Conservation (phyloP, 2,329 filamentous ascomycete genomes). For the Zymoseptoria tritici region DNA sequence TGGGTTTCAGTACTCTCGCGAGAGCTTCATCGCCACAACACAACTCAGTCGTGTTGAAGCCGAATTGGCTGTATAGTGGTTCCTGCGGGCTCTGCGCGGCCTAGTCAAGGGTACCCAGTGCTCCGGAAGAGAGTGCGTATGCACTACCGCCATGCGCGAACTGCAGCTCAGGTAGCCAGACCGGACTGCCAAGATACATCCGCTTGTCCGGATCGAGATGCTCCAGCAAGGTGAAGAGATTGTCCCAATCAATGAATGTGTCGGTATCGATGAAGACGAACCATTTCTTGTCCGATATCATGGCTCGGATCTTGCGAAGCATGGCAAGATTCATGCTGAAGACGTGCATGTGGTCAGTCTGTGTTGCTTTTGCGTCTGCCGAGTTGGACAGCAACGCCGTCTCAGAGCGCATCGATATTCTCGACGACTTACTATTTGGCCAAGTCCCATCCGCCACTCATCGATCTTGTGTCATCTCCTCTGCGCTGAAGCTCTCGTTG, state of each 20-base stretch:
- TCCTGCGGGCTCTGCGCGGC: constrained; percentile 27
- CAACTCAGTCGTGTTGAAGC: constrained; percentile 24
- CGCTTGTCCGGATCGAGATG: constrained; percentile 36
- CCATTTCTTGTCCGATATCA: constrained; percentile 40
- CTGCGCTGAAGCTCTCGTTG: background rate
- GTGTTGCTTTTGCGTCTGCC: too few relatives aligned
- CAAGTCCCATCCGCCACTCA: constrained; percentile 37
- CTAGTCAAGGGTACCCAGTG: constrained; percentile 32
- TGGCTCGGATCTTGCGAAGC: constrained; percentile 40
- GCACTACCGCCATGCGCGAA: constrained; percentile 44
- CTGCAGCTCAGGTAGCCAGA: constrained; percentile 29
- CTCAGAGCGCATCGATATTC: background rate
- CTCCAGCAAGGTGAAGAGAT: constrained; percentile 38
- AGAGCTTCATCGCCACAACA: constrained; percentile 23
- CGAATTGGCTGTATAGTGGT: constrained; percentile 24
- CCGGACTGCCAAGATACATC: constrained; percentile 43
- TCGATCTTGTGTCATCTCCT: background rate
- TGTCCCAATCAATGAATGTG: constrained; percentile 38
- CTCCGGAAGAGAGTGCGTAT: constrained; percentile 38
- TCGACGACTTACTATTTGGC: constrained; percentile 45
- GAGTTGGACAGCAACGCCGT: too few relatives aligned
- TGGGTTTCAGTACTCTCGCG: constrained; percentile 16
- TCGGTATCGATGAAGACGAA: constrained; percentile 48
- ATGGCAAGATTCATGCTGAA: constrained; percentile 33
- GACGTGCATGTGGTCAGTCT: background rate